A percentile compares a stretch with the other conserved stretches of the same genome.
Conservation (phyloP, 179 eudicot genomes). For the Patellifolia procumbens region DNA sequence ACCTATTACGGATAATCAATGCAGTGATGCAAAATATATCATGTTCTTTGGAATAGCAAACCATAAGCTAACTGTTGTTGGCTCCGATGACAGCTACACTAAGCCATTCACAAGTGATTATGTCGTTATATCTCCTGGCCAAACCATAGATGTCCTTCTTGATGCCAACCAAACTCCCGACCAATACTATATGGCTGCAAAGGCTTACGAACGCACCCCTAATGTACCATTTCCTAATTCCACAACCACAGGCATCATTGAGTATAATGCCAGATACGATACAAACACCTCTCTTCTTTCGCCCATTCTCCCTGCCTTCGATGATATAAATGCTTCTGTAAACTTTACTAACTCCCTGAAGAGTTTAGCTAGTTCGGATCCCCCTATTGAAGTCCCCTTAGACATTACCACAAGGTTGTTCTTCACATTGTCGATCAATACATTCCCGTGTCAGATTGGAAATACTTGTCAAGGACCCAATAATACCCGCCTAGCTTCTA, state of each 20-base stretch:
- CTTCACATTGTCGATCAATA: slow-evolving; percentile 23
- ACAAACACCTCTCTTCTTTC: neutral
- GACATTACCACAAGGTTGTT: neutral
- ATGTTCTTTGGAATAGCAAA: slow-evolving; percentile 34
- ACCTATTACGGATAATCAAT: slow-evolving; percentile 32
- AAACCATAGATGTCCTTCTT: slow-evolving; percentile 30
- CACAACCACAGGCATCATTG: slow-evolving; percentile 31
- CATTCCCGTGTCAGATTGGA: slow-evolving; percentile 23
- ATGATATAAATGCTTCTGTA: slow-evolving; percentile 3
- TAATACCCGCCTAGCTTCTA: slow-evolving; percentile 18
- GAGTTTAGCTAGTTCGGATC: slow-evolving; percentile 28
- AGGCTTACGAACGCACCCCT: slow-evolving; percentile 16
- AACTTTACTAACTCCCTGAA: slow-evolving; percentile 16
- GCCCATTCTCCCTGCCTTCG: slow-evolving; percentile 29
- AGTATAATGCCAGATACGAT: slow-evolving; percentile 6
- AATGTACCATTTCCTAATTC: neutral
- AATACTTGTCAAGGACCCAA: slow-evolving; percentile 27
- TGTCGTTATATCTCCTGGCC: slow-evolving; percentile 33
- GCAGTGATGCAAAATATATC: slow-evolving; percentile 26
- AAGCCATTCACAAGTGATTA: slow-evolving; percentile 32
- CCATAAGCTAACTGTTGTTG: slow-evolving; percentile 31
- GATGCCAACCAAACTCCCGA: slow-evolving; percentile 25
- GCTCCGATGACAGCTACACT: slow-evolving; percentile 31
- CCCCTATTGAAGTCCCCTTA: slow-evolving; percentile 33
- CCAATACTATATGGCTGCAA: slow-evolving; percentile 31